Conservation (phyloP, 768 basidiomycete species). For the Candolleomyces efflorescens region DNA sequence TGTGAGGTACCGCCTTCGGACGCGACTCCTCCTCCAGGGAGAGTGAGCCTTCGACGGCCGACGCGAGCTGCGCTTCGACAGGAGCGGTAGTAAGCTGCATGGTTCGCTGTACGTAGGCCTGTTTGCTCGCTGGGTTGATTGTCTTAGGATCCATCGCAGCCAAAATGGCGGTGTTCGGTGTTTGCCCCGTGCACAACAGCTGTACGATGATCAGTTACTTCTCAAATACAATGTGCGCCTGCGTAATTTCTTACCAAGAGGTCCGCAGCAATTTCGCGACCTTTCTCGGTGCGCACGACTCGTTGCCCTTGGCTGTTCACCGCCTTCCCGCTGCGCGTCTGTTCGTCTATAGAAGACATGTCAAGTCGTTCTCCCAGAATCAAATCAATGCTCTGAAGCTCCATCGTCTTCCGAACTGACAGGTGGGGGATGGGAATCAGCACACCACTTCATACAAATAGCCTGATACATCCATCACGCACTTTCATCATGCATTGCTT, state of each 20-base stretch:
- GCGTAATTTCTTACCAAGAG: slow-evolving; percentile 37
- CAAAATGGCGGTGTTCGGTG: slow-evolving; percentile 50
- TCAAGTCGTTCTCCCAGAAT: slow-evolving; percentile 55
- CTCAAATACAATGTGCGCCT: neutral
- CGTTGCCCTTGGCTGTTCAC: slow-evolving; percentile 23
- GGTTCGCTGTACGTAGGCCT: slow-evolving; percentile 44
- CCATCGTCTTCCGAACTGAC: slow-evolving; percentile 33
- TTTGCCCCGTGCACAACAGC: slow-evolving; percentile 61
- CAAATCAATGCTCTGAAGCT: slow-evolving; percentile 40
- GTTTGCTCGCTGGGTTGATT: slow-evolving; percentile 32
- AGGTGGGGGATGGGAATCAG: neutral
- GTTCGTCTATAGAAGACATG: slow-evolving; percentile 30
- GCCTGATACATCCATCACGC: neutral
- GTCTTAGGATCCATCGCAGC: slow-evolving; percentile 35
- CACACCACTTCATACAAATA: neutral
- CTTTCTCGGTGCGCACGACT: slow-evolving; percentile 43
- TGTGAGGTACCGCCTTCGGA: slow-evolving; percentile 16
- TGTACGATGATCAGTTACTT: slow-evolving; percentile 12
- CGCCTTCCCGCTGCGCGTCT: slow-evolving; percentile 7
- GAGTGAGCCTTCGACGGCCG: slow-evolving; percentile 6
- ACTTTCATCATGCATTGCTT: slow-evolving; percentile 50
- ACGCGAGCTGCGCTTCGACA: neutral
- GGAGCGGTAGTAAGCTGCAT: slow-evolving; percentile 42
- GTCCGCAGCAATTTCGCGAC: slow-evolving; percentile 48
- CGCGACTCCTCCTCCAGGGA: slow-evolving; percentile 12